Conservation (phyloP, 2,329 filamentous ascomycete species). For the Malbranchea zuffiana region DNA sequence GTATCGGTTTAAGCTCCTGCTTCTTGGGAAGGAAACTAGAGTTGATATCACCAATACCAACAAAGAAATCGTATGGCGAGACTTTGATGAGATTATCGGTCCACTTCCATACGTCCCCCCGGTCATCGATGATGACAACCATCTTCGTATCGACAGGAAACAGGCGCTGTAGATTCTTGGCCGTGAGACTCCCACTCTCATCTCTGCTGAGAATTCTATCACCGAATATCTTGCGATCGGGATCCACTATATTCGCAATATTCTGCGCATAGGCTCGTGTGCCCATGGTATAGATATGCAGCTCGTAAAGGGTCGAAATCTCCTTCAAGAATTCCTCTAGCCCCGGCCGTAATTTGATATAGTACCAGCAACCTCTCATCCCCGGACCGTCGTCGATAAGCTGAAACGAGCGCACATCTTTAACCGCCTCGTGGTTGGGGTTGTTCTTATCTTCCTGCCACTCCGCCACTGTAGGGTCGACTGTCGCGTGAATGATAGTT, state of each 20-base stretch:
- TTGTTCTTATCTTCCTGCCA: slow-evolving; percentile 85
- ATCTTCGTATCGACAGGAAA: slow-evolving; percentile 98
- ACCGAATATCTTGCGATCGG: slow-evolving; percentile 76
- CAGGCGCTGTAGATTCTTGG: slow-evolving; percentile 78
- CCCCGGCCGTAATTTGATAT: slow-evolving; percentile 92
- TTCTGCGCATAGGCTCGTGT: slow-evolving; percentile 90
- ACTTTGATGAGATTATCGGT: slow-evolving; percentile 90
- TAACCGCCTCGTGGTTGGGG: slow-evolving; percentile 82
- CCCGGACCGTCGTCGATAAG: slow-evolving; percentile 73
- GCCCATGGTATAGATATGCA: slow-evolving; percentile 99
- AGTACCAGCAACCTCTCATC: slow-evolving; percentile 79
- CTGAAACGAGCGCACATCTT: slow-evolving; percentile 80
- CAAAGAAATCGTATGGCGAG: slow-evolving; percentile 92
- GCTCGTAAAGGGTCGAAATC: slow-evolving; percentile 72
- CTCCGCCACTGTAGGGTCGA: slow-evolving; percentile 90
- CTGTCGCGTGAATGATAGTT: slow-evolving; percentile 95
- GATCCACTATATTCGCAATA: slow-evolving; percentile 87
- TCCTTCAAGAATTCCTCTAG: slow-evolving; percentile 67
- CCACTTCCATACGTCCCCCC: slow-evolving; percentile 94
- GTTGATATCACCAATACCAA: slow-evolving; percentile 97
- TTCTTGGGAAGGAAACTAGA: slow-evolving; percentile 88
- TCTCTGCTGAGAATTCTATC: slow-evolving; percentile 93
- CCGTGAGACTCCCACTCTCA: slow-evolving; percentile 85
- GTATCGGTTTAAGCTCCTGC: slow-evolving; percentile 39
- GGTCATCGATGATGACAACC: slow-evolving; percentile 97